Conservation (phyloP, 2,329 filamentous ascomycete species). For the Aspergillus luchuensis region DNA sequence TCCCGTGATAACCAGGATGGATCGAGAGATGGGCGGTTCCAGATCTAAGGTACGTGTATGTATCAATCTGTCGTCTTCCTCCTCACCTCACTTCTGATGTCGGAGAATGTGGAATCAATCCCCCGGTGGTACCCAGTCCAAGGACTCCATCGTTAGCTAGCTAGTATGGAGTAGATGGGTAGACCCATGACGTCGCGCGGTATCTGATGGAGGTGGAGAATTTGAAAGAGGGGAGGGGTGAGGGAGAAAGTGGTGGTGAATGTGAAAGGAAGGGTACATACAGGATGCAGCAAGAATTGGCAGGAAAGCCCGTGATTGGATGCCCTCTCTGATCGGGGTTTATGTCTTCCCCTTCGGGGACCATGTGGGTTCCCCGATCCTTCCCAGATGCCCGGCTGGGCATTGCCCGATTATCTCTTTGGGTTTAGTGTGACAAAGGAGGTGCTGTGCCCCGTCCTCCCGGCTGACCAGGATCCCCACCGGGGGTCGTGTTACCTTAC, state of each 20-base stretch:
- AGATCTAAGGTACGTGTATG: not conserved
- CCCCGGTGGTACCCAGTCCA: not conserved
- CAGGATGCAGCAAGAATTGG: too few relatives aligned
- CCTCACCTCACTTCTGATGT: not conserved
- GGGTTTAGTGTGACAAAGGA: conserved; percentile 6
- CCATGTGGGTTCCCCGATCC: conserved; percentile 26
- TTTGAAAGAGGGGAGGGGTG: too few relatives aligned
- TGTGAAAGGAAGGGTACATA: too few relatives aligned
- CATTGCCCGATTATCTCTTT: conserved; percentile 9
- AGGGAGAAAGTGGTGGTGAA: too few relatives aligned
- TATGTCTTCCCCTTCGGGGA: conserved; percentile 22
- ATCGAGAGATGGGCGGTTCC: conserved; percentile 6
- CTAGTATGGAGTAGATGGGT: too few relatives aligned
- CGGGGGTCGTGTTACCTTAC: not conserved
- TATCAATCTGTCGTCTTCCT: not conserved
- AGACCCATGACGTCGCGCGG: not conserved
- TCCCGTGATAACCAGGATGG: conserved; percentile 8
- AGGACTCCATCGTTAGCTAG: too few relatives aligned
- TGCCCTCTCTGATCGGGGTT: conserved; percentile 23
- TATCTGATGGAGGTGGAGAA: not conserved
- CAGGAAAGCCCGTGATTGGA: conserved; percentile 13
- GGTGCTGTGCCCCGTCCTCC: not conserved
- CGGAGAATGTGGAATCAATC: not conserved
- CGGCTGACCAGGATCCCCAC: conserved; percentile 7
- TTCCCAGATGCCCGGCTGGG: conserved; percentile 13